phyloP scores from a whole-genome alignment of 495 filamentous ascomycete species.

The Lepraria neglecta region DNA sequence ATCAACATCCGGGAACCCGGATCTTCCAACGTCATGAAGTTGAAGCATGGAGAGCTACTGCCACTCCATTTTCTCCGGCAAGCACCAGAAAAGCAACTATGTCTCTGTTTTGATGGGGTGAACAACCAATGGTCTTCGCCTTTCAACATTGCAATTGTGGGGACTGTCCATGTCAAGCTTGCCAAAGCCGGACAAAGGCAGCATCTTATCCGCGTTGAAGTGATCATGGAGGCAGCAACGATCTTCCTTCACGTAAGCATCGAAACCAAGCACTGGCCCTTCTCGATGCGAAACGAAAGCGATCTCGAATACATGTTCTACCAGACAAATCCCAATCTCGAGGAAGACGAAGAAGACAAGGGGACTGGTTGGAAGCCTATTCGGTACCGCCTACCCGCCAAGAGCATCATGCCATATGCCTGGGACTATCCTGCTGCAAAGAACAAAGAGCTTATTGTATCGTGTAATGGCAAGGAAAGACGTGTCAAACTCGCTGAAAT shows the following conservation, averaged over 20 bases:
- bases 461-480: slow-evolving; percentile 68
- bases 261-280: slow-evolving; percentile 93
- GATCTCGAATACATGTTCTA: slow-evolving; percentile 93
- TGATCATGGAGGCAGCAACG: slow-evolving; percentile 84
- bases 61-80: slow-evolving; percentile 83
- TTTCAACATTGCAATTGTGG: slow-evolving; percentile 92
- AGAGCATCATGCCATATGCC: slow-evolving; percentile 98
- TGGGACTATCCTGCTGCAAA: slow-evolving; percentile 99
- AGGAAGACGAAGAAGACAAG: slow-evolving; percentile 75
- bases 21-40: slow-evolving; percentile 70
- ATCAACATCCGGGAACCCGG: slow-evolving; percentile 83
- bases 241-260: slow-evolving; percentile 86
- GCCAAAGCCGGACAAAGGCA: slow-evolving; percentile 85
- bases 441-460: slow-evolving; percentile 83
- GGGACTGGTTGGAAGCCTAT: slow-evolving; percentile 80
- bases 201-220: slow-evolving; percentile 76
- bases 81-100: slow-evolving; percentile 75
- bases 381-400: slow-evolving; percentile 82
- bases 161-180: slow-evolving; percentile 86
- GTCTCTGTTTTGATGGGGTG: slow-evolving; percentile 85
- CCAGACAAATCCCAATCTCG: slow-evolving; percentile 71
- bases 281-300: slow-evolving; percentile 96
- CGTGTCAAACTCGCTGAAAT: slow-evolving; percentile 94
- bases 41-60: slow-evolving; percentile 68
- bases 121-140: slow-evolving; percentile 98